Evolutionary conservation across 108 stramenopile genomes (phyloP), one percentile per base, ranked within the genome.

Genomic region (Nitzschia inconspicua): DNA sequence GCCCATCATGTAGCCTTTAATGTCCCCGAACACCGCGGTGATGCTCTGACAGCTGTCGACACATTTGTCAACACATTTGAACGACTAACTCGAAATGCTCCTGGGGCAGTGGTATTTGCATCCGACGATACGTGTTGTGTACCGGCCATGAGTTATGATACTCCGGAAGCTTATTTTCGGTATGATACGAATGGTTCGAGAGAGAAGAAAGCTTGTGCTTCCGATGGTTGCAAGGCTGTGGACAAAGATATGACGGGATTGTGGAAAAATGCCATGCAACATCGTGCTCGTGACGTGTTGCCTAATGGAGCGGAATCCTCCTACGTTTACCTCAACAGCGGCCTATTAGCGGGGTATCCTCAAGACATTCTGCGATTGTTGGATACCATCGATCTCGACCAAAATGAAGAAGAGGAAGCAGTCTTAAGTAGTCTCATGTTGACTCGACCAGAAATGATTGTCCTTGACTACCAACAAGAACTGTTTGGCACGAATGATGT

Each of bases 341-440:
- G 57, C 14, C 30, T 58, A 25, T 7, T 58, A 6, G 57, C 57
- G 11, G 57, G 57, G 23, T 44, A 42, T 13, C 42, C 41, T 7
- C 5, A 19, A 22, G 25, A 42, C 42, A 18, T 58, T 32, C 9
- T 58, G 43, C 19, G 13, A 13, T 8, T 58, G 7, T n/a, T 58
- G 7, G 16, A 58, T 14, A 14, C 30, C 13, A 58, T 32, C 30
- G 57, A 58, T 25, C 24, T 58, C 4, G 42, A 18, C 25, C 8
- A 7, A 8, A 58, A 16, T 28, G 62, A 63, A 28, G 62, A 63
- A 35, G 62, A 63, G 32, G 49, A 63, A 63, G 62, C 62, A 2
- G 49, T 63, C 0, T 3, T 63, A 14, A 32, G 49, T 0, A 49
- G 31, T 41, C 35, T 63, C 35, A 47, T 47, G 44, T 25, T 41